These are phyloP conservation scores for Trichoderma gamsii DNA, from an alignment of 495 filamentous ascomycete genomes.

Conservation along the genomic window DNA sequence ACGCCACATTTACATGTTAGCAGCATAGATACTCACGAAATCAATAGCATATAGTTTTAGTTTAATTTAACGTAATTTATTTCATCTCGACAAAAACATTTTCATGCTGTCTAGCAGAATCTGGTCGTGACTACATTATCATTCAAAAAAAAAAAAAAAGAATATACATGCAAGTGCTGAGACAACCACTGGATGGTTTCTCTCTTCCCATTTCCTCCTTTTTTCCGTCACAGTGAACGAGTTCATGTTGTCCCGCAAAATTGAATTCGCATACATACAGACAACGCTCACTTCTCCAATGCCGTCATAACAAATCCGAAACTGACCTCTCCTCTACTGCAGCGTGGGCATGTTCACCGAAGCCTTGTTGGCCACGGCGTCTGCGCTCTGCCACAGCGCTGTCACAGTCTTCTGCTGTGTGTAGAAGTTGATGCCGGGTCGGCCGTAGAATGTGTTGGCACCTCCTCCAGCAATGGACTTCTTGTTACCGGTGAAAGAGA, in stretches of 20 bases:
- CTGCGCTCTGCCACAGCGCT: conserved; percentile 79
- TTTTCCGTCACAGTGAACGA: not conserved
- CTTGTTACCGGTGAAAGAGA: conserved; percentile 98
- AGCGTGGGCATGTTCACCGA: conserved; percentile 89
- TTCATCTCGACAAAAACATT: not conserved
- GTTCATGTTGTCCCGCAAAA: not conserved
- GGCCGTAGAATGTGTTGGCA: conserved; percentile 91
- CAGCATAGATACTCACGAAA: not conserved
- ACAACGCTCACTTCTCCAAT: not conserved
- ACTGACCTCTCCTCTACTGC: not conserved
- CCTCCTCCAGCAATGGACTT: conserved; percentile 90
- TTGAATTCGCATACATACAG: not conserved
- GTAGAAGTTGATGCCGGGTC: conserved; percentile 86
- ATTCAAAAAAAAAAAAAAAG: not conserved
- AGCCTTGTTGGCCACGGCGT: conserved; percentile 74
- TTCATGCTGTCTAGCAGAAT: not conserved
- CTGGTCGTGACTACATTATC: not conserved
- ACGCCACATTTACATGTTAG: too few relatives aligned
- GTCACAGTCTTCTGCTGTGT: conserved; percentile 98
- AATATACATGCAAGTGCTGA: not conserved
- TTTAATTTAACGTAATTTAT: not conserved
- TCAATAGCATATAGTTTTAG: not conserved
- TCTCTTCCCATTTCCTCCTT: not conserved
- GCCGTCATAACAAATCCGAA: too few relatives aligned
- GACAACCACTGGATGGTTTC: not conserved